Evolutionary conservation across 331 rosid species (phyloP), one percentile per base, ranked within the genome.

Genomic region (Spiraea crenata): DNA sequence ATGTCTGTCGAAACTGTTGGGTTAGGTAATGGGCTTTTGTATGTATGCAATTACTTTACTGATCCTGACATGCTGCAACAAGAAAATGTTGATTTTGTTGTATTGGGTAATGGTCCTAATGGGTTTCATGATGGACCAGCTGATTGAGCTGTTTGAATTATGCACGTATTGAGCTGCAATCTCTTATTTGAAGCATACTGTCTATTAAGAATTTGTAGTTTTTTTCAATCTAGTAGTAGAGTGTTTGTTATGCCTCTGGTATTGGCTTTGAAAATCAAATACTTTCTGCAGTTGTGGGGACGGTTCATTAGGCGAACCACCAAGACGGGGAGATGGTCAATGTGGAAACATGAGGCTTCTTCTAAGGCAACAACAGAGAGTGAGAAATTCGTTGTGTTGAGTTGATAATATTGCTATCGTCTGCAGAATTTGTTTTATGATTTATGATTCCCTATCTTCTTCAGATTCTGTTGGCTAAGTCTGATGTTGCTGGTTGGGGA

Each of bases 401-500:
- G 19, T 62, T 16, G 47, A 39, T 35, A 45, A 70, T 55, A 59
- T 7, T 19, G 31, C 46, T 55, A n/a, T 45, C 48, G 46, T 50
- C 47, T 35, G 12, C 41, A 25, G 41, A 76, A n/a, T 46, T 52
- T 39, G 57, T 19, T 37, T 38, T 51, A 50, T 57, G 63, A 39
- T 12, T 57, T 10, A 56, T 70, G 11, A 66, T 69, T 69, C 54
- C 38, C 66, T 71, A 45, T 65, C 65, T 78, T 66, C 75, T 58
- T 69, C 85, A 93, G 99, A 91, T 89, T 85, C 96, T 93, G 71
- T 81, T 93, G 83, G 89, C 86, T 19, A 89, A 86, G 81, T 93
- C 99, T 67, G 99, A 93, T 86, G 89, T 93, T 80, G 95, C 96
- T 57, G 99, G 99, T 79, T 93, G 99, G 99, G 99, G 99, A 72